Conservation (phyloP, 2,329 filamentous ascomycete genomes). For the Neoarthrinium moseri region DNA sequence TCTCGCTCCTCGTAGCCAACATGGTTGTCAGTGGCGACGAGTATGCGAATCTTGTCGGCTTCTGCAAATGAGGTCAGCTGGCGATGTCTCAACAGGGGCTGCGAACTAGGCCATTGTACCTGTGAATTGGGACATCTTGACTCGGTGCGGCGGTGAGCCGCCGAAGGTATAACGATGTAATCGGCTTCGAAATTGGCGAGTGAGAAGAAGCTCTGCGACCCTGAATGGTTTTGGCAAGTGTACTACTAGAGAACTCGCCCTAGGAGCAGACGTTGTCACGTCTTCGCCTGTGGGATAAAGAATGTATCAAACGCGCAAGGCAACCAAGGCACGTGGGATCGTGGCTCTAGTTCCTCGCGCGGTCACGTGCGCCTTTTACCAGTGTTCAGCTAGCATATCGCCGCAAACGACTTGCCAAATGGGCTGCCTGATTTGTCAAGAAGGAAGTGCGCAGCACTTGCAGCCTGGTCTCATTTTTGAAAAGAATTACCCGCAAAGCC, state of each 20-base stretch:
- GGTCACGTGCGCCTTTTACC: conserved; percentile 1
- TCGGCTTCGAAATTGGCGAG: background rate
- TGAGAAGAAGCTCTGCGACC: too few species aligned
- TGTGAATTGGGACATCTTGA: conserved; percentile 24
- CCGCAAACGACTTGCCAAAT: too few species aligned
- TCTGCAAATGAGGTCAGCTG: conserved; percentile 29
- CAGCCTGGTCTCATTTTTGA: too few species aligned
- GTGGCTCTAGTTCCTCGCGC: background rate
- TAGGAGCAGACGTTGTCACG: background rate
- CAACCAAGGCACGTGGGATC: background rate
- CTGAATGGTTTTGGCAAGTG: too few species aligned
- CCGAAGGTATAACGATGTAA: too few species aligned
- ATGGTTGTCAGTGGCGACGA: conserved; percentile 95
- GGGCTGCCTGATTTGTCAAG: too few species aligned
- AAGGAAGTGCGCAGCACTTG: too few species aligned
- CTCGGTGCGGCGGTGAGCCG: background rate
- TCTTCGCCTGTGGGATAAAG: background rate
- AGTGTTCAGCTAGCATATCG: background rate
- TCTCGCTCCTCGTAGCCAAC: conserved; percentile 95
- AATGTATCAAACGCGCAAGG: background rate
- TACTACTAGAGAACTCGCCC: too few species aligned
- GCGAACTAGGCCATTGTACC: conserved; percentile 12
- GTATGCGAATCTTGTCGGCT: conserved; percentile 87
- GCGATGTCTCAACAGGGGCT: background rate
- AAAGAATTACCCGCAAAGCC: too few species aligned